Percentiles rank a stretch among this genome's conserved stretches.
phyloP scores from a whole-genome alignment of 345 rosid genomes.

The Citrus unshiu region DNA sequence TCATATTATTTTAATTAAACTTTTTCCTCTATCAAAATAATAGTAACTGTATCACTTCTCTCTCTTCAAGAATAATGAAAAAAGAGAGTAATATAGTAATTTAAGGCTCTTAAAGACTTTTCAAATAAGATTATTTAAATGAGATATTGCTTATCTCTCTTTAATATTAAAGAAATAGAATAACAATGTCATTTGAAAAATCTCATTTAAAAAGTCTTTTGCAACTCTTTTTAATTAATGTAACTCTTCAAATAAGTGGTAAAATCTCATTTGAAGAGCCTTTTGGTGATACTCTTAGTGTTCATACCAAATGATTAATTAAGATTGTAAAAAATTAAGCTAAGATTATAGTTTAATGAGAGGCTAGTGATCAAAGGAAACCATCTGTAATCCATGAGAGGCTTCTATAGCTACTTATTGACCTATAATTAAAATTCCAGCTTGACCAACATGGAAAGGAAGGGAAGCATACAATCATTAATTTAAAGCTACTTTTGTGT shows the following conservation, averaged over 20 bases:
- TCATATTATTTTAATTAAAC: too few species aligned
- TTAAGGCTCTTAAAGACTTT: accelerated
- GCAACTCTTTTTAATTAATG: too few species aligned
- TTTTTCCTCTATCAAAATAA: too few species aligned
- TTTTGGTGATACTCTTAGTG: not conserved
- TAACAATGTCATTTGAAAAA: too few species aligned
- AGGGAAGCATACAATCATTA: not conserved
- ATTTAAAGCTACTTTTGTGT: not conserved
- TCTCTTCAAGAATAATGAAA: too few species aligned
- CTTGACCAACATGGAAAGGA: not conserved
- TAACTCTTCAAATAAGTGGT: too few species aligned
- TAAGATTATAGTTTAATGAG: not conserved
- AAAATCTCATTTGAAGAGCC: accelerated
- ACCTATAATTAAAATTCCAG: not conserved
- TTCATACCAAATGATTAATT: not conserved
- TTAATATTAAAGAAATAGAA: too few species aligned
- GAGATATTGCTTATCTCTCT: too few species aligned
- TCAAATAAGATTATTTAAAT: too few species aligned
- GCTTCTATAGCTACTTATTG: not conserved
- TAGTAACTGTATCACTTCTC: too few species aligned
- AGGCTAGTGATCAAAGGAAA: not conserved
- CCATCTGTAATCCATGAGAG: not conserved
- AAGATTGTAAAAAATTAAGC: not conserved
- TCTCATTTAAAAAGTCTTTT: too few species aligned
- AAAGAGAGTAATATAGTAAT: too few species aligned